These are phyloP conservation scores for Aspergillus baeticus DNA, from an alignment of 495 filamentous ascomycete species.

Conservation along the genomic window DNA sequence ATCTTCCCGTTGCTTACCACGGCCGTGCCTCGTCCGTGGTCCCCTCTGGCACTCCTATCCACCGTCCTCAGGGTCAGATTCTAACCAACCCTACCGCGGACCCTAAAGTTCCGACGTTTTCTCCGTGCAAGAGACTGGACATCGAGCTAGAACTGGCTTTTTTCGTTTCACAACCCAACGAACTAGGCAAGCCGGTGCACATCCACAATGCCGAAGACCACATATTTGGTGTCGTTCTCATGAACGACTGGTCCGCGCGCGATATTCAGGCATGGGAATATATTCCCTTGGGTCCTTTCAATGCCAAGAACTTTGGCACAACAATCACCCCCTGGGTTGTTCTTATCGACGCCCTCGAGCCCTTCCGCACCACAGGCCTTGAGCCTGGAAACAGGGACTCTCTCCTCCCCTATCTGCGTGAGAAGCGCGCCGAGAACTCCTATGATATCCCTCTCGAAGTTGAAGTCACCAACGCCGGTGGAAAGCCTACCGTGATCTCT, in stretches of 20 bases:
- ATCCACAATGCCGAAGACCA: slow-evolving; percentile 69
- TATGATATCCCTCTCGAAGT: slow-evolving; percentile 78
- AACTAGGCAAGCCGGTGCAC: slow-evolving; percentile 60
- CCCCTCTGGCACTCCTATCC: slow-evolving; percentile 71
- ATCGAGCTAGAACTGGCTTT: slow-evolving; percentile 87
- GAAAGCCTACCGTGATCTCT: slow-evolving; percentile 63
- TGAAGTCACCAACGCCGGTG: slow-evolving; percentile 65
- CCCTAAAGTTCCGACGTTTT: slow-evolving; percentile 61
- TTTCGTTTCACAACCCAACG: slow-evolving; percentile 69
- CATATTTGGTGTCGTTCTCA: slow-evolving; percentile 83
- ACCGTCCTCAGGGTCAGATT: slow-evolving; percentile 81
- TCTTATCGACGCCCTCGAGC: slow-evolving; percentile 76
- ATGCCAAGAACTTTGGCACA: slow-evolving; percentile 90
- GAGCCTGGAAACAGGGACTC: slow-evolving; percentile 58
- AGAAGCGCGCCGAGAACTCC: slow-evolving; percentile 58
- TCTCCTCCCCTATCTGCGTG: slow-evolving; percentile 68
- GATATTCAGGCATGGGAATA: slow-evolving; percentile 95
- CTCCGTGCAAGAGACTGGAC: slow-evolving; percentile 67
- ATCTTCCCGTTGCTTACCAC: slow-evolving; percentile 88
- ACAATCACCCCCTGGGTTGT: slow-evolving; percentile 90
- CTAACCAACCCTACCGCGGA: slow-evolving; percentile 61
- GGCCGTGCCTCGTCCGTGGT: slow-evolving; percentile 78
- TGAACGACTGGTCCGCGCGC: slow-evolving; percentile 94
- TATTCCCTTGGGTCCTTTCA: slow-evolving; percentile 82
- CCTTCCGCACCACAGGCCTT: slow-evolving; percentile 58